Conservation (phyloP, 2,329 filamentous ascomycete genomes). For the Fusarium xyrophilum region DNA sequence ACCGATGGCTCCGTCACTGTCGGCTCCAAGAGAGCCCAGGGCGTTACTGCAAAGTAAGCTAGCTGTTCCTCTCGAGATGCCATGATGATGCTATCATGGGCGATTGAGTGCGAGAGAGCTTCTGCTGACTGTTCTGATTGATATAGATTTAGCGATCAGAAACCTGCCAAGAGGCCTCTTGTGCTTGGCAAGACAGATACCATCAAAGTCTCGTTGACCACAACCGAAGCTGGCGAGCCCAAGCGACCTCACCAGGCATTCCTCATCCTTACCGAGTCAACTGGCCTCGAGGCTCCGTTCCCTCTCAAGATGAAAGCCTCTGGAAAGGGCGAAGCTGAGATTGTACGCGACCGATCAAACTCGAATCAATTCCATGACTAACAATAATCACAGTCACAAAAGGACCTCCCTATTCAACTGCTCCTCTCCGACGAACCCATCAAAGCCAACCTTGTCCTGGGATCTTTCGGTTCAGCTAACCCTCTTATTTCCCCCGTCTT, state of each 20-base stretch:
- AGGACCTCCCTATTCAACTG: constrained; percentile 87
- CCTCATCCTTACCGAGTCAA: constrained; percentile 78
- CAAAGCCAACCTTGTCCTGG: constrained; percentile 82
- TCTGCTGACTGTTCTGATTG: constrained; percentile 32
- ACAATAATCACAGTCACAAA: constrained; percentile 70
- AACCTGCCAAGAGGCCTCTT: constrained; percentile 68
- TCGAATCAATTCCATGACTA: constrained; percentile 30
- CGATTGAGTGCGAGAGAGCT: not conserved
- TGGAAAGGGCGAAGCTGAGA: constrained; percentile 83
- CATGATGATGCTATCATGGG: constrained; percentile 23
- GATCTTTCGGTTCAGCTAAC: constrained; percentile 78
- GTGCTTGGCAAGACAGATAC: constrained; percentile 72
- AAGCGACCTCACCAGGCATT: constrained; percentile 96
- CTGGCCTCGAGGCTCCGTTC: constrained; percentile 86
- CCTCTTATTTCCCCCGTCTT: constrained; percentile 76
- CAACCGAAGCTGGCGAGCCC: constrained; percentile 76
- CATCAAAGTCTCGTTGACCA: constrained; percentile 82
- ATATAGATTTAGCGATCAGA: constrained; percentile 63
- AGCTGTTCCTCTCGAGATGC: constrained; percentile 11
- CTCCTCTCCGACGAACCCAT: constrained; percentile 72
- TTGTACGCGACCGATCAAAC: constrained; percentile 64
- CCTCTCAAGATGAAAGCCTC: constrained; percentile 83
- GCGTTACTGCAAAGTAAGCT: constrained; percentile 71
- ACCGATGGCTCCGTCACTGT: constrained; percentile 74
- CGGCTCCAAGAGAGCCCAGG: constrained; percentile 67